phyloP scores from a whole-genome alignment of 306 rosid genomes.

The Casuarina glauca region DNA sequence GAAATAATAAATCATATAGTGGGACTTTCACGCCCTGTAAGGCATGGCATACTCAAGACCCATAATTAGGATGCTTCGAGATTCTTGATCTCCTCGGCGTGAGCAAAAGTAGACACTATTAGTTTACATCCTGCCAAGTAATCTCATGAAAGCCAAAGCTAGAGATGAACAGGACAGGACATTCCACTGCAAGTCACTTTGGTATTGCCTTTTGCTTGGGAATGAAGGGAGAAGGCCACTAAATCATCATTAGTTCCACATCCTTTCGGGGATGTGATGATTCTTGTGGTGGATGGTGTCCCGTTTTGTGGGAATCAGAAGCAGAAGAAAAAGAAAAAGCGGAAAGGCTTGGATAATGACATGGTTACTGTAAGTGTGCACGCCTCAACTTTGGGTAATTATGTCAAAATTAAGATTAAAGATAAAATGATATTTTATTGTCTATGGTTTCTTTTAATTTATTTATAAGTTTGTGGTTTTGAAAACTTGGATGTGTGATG shows the following conservation, averaged over 20 bases:
- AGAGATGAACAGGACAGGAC: not conserved
- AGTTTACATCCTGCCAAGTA: not conserved
- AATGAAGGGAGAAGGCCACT: constrained; percentile 40
- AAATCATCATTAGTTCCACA: constrained; percentile 41
- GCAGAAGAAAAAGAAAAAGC: no score
- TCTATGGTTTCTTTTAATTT: no score
- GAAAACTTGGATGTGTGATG: no score
- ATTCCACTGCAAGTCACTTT: constrained; percentile 1
- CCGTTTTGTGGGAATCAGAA: no score
- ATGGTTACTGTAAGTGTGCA: no score
- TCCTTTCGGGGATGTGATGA: constrained; percentile 32
- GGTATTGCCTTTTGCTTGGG: constrained; percentile 42
- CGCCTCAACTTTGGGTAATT: no score
- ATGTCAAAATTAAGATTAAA: no score
- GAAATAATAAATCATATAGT: not conserved
- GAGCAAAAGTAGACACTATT: not conserved
- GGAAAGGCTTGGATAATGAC: no score
- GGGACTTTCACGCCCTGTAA: not conserved
- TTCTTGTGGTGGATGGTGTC: constrained; percentile 17
- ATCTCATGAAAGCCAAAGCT: not conserved
- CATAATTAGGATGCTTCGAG: constrained; percentile 32
- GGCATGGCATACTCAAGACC: not conserved
- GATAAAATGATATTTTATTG: no score
- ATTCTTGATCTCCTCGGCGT: not conserved
- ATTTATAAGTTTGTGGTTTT: no score